Percentiles rank a stretch among this genome's conserved stretches.
Conservation (phyloP, 257 asterid genomes). For the Buddleja alternifolia region DNA sequence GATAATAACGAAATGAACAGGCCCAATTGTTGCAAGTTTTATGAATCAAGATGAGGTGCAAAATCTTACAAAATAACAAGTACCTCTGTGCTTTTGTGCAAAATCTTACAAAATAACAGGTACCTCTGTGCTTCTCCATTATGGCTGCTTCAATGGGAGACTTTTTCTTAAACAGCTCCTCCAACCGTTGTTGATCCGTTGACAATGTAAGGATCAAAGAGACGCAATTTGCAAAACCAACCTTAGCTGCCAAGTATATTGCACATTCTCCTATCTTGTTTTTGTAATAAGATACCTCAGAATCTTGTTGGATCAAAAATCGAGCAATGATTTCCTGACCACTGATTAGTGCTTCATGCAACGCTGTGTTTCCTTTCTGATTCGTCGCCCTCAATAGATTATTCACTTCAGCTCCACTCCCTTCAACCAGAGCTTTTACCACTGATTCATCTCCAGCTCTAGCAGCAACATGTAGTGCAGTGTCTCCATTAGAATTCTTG, state of each 20-base stretch:
- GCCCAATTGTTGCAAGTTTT: too few relatives aligned
- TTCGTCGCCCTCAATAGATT: constrained; percentile 14
- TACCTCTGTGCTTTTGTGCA: background rate
- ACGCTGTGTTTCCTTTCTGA: constrained; percentile 33
- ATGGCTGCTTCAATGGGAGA: constrained; percentile 34
- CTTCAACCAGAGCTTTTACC: constrained; percentile 9
- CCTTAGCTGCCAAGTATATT: constrained; percentile 39
- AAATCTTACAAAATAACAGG: background rate
- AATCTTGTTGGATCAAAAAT: constrained; percentile 28
- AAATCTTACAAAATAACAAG: background rate
- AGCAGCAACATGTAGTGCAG: constrained; percentile 47
- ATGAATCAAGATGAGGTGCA: too few relatives aligned
- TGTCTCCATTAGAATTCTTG: constrained; percentile 39
- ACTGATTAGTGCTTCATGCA: constrained; percentile 31
- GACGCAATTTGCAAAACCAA: constrained; percentile 29
- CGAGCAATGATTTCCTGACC: constrained; percentile 13
- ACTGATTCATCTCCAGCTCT: constrained; percentile 37
- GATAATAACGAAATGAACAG: too few relatives aligned
- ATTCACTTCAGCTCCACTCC: background rate
- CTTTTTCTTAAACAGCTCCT: constrained; percentile 6
- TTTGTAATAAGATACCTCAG: background rate
- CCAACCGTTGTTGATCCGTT: background rate
- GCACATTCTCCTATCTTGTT: constrained; percentile 31
- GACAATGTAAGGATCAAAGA: constrained; percentile 6
- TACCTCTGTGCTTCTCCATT: constrained; percentile 20